These are phyloP conservation scores for Rhodotorula toruloides DNA, from an alignment of 768 basidiomycete species.

Conservation along the genomic window DNA sequence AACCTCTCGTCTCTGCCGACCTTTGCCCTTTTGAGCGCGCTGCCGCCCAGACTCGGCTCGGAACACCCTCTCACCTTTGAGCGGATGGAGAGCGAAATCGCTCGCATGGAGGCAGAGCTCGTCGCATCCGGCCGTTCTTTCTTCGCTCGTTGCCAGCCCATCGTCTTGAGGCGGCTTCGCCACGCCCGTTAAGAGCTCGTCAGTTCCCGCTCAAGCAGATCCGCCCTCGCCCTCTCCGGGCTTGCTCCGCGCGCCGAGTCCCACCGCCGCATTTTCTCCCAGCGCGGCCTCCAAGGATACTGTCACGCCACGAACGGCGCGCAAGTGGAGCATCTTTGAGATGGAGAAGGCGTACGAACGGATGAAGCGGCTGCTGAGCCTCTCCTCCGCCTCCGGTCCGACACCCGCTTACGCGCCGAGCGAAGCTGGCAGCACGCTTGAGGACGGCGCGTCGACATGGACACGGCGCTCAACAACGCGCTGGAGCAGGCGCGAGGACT, in stretches of 20 bases:
- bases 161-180: no score
- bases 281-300: no score
- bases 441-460: neutral
- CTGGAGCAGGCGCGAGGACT: conserved; percentile 4
- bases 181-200: neutral
- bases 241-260: neutral
- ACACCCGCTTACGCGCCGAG: neutral
- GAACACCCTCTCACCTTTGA: conserved; percentile 26
- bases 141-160: no score
- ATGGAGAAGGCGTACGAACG: conserved; percentile 36
- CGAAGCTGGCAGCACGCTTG: neutral
- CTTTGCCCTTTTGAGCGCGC: no score
- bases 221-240: no score
- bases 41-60: no score
- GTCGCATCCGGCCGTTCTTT: no score
- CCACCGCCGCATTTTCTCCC: no score
- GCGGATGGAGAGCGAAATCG: conserved; percentile 35
- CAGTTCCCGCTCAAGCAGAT: no score
- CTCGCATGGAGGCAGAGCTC: conserved; percentile 29
- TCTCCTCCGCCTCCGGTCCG: neutral
- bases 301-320: conserved; percentile 29
- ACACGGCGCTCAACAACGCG: conserved; percentile 6
- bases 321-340: conserved; percentile 33
- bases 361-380: conserved; percentile 28
- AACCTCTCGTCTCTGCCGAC: no score